Conservation (phyloP, 1,139 yeast genomes). For the Yamadazyma pseudoaaseri region DNA sequence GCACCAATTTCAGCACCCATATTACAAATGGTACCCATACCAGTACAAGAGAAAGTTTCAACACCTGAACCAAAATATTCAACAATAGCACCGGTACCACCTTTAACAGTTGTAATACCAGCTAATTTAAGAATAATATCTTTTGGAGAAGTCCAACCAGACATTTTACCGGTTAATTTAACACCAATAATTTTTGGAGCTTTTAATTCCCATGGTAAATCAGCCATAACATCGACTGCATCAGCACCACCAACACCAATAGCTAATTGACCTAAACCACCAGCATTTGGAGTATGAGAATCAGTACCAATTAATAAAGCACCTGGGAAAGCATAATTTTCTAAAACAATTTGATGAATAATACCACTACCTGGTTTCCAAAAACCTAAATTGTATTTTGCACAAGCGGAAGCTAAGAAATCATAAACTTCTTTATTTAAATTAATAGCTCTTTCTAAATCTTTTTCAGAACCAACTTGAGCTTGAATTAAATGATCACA, state of each 20-base stretch:
- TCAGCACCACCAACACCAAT: constrained; percentile 99
- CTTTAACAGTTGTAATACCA: constrained; percentile 88
- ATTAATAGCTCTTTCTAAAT: constrained; percentile 70
- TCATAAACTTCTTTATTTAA: constrained; percentile 93
- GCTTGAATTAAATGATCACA: constrained; percentile 98
- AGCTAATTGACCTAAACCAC: constrained; percentile 95
- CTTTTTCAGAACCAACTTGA: constrained; percentile 82
- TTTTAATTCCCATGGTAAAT: constrained; percentile 98
- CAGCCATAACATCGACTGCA: constrained; percentile 95
- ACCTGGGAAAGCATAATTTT: constrained; percentile 94
- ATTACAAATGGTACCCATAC: constrained; percentile 99
- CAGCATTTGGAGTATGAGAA: constrained; percentile 97
- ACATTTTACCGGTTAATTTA: constrained; percentile 79
- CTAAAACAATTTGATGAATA: constrained; percentile 94
- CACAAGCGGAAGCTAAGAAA: constrained; percentile 86
- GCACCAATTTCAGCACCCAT: constrained; percentile 99
- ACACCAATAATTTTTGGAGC: constrained; percentile 95
- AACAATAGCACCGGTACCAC: constrained; percentile 95
- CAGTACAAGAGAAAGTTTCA: constrained; percentile 81
- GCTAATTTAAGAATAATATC: constrained; percentile 92
- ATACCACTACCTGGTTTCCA: constrained; percentile 99
- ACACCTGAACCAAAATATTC: constrained; percentile 98
- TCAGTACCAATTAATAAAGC: constrained; percentile 96
- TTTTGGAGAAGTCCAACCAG: constrained; percentile 95
- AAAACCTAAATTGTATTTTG: constrained; percentile 91